Percentiles rank a stretch among this genome's conserved stretches.
phyloP scores from a whole-genome alignment of 768 basidiomycete species.

The Suillus americanus region DNA sequence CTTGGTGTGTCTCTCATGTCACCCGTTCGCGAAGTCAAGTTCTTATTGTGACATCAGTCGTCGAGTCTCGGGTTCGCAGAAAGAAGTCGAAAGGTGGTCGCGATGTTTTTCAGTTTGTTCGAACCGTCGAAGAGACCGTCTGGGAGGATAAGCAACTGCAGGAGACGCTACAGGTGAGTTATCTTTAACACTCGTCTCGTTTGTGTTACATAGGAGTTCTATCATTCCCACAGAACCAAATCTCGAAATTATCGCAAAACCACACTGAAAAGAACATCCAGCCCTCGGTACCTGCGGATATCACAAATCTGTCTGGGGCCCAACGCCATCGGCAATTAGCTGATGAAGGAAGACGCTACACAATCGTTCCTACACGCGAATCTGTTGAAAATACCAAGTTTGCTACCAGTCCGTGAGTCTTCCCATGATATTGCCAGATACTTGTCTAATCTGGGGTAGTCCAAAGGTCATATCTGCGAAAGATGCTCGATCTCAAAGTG shows the following conservation, averaged over 20 bases:
- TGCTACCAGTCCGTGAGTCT: constrained; percentile 43
- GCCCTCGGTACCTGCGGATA: constrained; percentile 17
- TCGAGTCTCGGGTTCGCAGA: constrained; percentile 58
- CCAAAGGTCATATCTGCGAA: constrained; percentile 57
- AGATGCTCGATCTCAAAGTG: constrained; percentile 39
- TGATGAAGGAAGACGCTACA: constrained; percentile 51
- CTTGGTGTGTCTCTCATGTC: constrained; percentile 49
- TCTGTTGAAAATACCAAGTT: constrained; percentile 13
- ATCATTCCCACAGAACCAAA: constrained; percentile 45
- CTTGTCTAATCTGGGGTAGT: constrained; percentile 30
- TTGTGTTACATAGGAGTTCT: background rate
- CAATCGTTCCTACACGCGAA: constrained; percentile 40
- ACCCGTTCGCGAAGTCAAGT: constrained; percentile 12
- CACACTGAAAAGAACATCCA: constrained; percentile 21
- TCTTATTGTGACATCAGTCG: constrained; percentile 40
- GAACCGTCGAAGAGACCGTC: constrained; percentile 68
- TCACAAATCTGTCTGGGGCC: constrained; percentile 10
- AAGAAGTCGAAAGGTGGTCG: constrained; percentile 58
- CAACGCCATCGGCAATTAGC: constrained; percentile 26
- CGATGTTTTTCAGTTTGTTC: constrained; percentile 78
- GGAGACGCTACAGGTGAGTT: constrained; percentile 61
- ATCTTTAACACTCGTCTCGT: background rate
- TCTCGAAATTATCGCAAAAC: constrained; percentile 52
- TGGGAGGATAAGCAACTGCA: constrained; percentile 64
- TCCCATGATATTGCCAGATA: background rate